Percentiles rank a stretch among this genome's conserved stretches.
phyloP scores from a whole-genome alignment of 2,329 filamentous ascomycete species.

The Massarina eburnea region DNA sequence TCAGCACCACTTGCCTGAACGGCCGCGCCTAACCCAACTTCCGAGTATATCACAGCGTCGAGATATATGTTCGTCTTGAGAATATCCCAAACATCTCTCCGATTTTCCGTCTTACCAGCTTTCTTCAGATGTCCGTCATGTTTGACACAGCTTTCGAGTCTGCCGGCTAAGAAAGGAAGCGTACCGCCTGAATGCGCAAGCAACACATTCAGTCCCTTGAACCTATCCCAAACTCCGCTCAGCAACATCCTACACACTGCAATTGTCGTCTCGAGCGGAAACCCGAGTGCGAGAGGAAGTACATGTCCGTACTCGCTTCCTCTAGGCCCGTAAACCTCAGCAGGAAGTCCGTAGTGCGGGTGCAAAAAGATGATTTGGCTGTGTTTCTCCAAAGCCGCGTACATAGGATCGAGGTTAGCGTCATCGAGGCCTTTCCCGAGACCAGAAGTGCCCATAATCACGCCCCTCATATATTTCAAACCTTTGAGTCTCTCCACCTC shows the following conservation, averaged over 20 bases:
- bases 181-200: constrained; percentile 88
- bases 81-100: constrained; percentile 64
- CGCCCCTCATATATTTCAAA: constrained; percentile 73
- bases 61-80: constrained; percentile 78
- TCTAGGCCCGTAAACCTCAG: constrained; percentile 74
- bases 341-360: constrained; percentile 86
- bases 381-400: constrained; percentile 66
- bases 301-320: constrained; percentile 82
- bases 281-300: constrained; percentile 79
- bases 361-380: constrained; percentile 77
- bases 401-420: constrained; percentile 69
- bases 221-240: constrained; percentile 80
- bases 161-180: constrained; percentile 81
- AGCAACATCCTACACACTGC: constrained; percentile 85
- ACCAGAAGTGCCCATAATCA: constrained; percentile 84
- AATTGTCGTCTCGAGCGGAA: constrained; percentile 91
- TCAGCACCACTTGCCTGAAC: constrained; percentile 68
- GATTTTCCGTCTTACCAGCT: constrained; percentile 60
- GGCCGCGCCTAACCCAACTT: constrained; percentile 71
- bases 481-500: constrained; percentile 65
- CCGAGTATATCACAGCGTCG: constrained; percentile 82
- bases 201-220: constrained; percentile 69
- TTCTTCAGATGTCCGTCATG: constrained; percentile 77
- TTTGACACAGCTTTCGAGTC: constrained; percentile 82
- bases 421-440: constrained; percentile 82